Base-by-base conservation (phyloP, 495 filamentous ascomycete species). In the Parathielavia appendiculata region DNA sequence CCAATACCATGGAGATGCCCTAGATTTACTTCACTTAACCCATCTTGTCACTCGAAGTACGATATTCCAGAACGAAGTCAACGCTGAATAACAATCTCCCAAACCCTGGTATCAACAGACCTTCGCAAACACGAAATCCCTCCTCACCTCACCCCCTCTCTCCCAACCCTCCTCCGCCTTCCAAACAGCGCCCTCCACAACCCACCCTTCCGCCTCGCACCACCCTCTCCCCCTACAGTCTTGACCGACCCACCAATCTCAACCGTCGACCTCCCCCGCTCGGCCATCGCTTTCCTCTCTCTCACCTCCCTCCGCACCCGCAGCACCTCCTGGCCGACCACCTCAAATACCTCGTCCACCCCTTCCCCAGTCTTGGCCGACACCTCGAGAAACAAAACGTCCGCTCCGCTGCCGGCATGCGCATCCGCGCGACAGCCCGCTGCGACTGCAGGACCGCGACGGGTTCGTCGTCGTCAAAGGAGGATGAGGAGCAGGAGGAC, bases 311-410 rank as follows among this genome's bases (percentile, higher is more conserved):
- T 60, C 39, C 62, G 59, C 17, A 63, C 44, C 44, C 61, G 58
- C 11, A 77, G 56, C 13, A 71, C 57, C 41, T 76, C 70, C 34
- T 52, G 59, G 7, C 65, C 72, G 0, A 76, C 22, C 30, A 55
- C 47, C 8, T 60, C 51, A 43, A 76, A 76, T 13, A 75, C 32
- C 14, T 45, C 38, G 19, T 66, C 62, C 23, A 76, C 62, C 36
- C 72, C 71, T 22, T 70, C 68, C 19, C 75, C 75, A 8, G 69
- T 73, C 46, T 63, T 69, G 13, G 72, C 72, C 30, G 72, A 75
- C 10, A 71, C 70, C 56, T 76, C 73, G 26, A 73, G 39, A 51
- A 75, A 75, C 13, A 23, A 19, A 11, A 58, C 56, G 3, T 48
- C 63, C 46, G 22, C 20, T 5, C 43, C 23, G 0, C 26, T 16